phyloP scores from a whole-genome alignment of 176 grass and related monocot genomes.

The Lolium multiflorum region DNA sequence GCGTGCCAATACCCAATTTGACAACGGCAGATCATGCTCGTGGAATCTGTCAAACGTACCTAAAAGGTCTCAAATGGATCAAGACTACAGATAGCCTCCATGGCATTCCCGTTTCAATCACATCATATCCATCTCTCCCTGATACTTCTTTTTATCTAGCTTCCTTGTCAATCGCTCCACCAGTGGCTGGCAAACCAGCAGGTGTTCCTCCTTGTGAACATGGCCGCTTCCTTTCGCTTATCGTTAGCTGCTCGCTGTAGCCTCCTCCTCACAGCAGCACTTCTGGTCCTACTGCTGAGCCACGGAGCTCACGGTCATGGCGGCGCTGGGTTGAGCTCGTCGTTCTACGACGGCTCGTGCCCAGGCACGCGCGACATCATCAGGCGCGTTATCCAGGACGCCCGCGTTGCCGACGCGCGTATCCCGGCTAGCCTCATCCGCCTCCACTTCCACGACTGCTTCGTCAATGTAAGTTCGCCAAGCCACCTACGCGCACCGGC shows the following conservation, averaged over 20 bases:
- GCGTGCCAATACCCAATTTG: neutral
- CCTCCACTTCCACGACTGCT: constrained; percentile 26
- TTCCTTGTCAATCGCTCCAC: neutral
- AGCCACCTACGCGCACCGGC: neutral
- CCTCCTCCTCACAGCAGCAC: neutral
- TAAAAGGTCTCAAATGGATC: neutral
- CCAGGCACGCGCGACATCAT: constrained; percentile 3
- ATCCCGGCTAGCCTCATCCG: constrained; percentile 42
- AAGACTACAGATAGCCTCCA: neutral
- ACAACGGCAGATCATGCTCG: neutral
- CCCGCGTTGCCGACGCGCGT: constrained; percentile 40
- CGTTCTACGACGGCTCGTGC: constrained; percentile 42
- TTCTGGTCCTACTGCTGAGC: neutral
- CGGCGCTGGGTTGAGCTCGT: neutral
- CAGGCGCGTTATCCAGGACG: constrained; percentile 40
- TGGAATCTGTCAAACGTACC: neutral
- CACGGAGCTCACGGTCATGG: neutral
- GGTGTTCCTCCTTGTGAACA: neutral
- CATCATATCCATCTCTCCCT: neutral
- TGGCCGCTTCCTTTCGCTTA: neutral
- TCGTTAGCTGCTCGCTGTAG: neutral
- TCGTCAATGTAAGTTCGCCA: constrained; percentile 39
- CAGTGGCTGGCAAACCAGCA: neutral
- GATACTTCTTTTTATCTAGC: neutral
- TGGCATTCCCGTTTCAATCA: neutral